Evolutionary conservation across 164 flowering plant species (phyloP), one percentile per base, ranked within the genome.

Genomic region (Taxillus chinensis): DNA sequence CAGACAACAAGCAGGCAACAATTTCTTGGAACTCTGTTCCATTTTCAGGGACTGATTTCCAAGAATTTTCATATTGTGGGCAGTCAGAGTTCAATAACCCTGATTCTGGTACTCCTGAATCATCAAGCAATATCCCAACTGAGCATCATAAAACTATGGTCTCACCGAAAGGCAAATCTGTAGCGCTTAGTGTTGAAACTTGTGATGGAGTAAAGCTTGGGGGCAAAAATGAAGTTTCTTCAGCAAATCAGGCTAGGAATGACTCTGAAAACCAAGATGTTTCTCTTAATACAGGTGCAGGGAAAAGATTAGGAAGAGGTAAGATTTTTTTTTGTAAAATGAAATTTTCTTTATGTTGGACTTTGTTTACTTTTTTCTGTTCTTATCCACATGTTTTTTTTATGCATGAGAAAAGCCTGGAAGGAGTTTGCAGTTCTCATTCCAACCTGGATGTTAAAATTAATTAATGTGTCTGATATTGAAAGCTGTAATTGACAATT

Each of bases 241-340:
- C 71, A 41, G 37, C 57, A 45, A 70, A 66, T 53, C 74, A 76
- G 67, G 70, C 57, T 41, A 72, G 69, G 68, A 61, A 16, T 66
- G 80, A 64, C 42, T 74, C 61, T 65, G 81, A 41, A 67, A 60
- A 62, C 61, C 73, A 42, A 40, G 78, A 82, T 62, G 74, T 67
- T 73, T 66, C 71, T 48, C 70, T 71, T 54, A 61, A 66, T 61
- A 46, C 65, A 50, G 78, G 73, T 48, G 57, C 67, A 63, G 73
- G 48, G 46, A 65, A 51, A 64, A 79, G 77, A 57, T 60, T 70
- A 50, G 62, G 61, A 58, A 79, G 77, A 73, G 93, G 98, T 92
- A 78, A 79, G 85, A 67, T 50, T 64, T 45, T 16, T 2, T 17
- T 53, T 7, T 15, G 38, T 61, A 50, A 39, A 10, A n/a, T 13